phyloP scores from a whole-genome alignment of 768 basidiomycete genomes.

The Leccinum obscurum region DNA sequence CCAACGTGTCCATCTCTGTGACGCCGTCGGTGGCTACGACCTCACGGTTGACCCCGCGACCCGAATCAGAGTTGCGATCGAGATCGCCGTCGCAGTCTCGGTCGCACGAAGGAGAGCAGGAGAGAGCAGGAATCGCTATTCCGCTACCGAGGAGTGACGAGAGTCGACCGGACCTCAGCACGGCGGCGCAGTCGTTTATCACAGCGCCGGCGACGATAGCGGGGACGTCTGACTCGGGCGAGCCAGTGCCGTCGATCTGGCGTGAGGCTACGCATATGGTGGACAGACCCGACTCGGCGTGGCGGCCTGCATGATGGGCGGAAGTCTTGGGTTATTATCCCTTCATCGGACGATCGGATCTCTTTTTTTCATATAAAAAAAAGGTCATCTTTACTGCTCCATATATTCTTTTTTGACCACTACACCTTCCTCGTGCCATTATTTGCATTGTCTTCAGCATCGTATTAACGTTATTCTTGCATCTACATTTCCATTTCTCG shows the following conservation, averaged over 20 bases:
- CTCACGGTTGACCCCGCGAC: constrained; percentile 22
- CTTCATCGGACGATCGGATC: constrained; percentile 14
- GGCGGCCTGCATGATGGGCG: constrained; percentile 40
- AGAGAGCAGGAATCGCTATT: constrained; percentile 29
- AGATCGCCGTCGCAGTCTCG: neutral
- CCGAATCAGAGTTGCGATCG: constrained; percentile 2
- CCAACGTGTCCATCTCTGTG: constrained; percentile 24
- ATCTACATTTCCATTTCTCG: constrained; percentile 2
- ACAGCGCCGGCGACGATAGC: constrained; percentile 62
- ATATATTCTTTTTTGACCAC: neutral
- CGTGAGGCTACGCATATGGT: constrained; percentile 44
- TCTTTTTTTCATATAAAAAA: neutral
- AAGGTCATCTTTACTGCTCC: neutral
- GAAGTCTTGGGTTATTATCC: constrained; percentile 14
- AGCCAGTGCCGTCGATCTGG: constrained; percentile 50
- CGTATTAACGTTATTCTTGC: constrained; percentile 20
- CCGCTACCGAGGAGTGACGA: constrained; percentile 26
- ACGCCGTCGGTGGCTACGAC: constrained; percentile 28
- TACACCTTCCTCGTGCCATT: neutral
- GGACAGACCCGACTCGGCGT: constrained; percentile 39
- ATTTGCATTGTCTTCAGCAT: constrained; percentile 17
- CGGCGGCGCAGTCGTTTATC: constrained; percentile 67
- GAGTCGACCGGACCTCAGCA: constrained; percentile 64
- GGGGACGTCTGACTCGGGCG: constrained; percentile 54
- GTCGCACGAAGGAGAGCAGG: constrained; percentile 15